phyloP scores from a whole-genome alignment of 2,329 filamentous ascomycete species.

The Calonectria leucothoes region DNA sequence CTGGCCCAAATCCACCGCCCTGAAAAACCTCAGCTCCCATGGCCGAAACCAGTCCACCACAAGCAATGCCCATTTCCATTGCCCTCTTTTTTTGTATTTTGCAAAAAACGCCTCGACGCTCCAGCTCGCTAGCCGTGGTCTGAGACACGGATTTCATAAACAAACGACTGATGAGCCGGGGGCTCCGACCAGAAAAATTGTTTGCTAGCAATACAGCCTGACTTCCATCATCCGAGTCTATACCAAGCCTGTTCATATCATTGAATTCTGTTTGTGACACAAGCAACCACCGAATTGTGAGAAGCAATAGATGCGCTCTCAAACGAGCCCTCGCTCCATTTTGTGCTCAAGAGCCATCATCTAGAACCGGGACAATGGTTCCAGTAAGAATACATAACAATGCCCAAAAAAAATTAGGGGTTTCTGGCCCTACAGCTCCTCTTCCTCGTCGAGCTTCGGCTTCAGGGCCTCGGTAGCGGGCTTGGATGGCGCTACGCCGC shows the following conservation, averaged over 20 bases:
- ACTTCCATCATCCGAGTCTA: conserved; percentile 29
- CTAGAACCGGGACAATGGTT: neutral
- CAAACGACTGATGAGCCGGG: conserved; percentile 7
- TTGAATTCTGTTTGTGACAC: conserved; percentile 25
- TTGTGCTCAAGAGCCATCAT: neutral
- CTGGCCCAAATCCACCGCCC: conserved; percentile 20
- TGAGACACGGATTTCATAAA: conserved; percentile 5
- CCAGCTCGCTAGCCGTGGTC: conserved; percentile 18
- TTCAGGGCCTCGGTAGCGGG: conserved; percentile 35
- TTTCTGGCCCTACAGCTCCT: conserved; percentile 49
- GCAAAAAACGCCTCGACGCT: conserved; percentile 14
- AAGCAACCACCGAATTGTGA: conserved; percentile 5
- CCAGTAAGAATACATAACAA: neutral
- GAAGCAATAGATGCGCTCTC: neutral
- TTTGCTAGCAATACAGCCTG: conserved; percentile 7
- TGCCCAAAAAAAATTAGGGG: neutral
- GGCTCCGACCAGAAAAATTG: neutral
- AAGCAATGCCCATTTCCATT: conserved; percentile 18
- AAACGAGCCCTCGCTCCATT: neutral
- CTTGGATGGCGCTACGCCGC: conserved; percentile 33
- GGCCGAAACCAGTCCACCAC: conserved; percentile 23
- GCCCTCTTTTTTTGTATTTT: conserved; percentile 29
- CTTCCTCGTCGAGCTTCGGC: conserved; percentile 49
- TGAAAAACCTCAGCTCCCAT: conserved; percentile 15
- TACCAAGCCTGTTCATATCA: conserved; percentile 28